Percentiles rank a stretch among this genome's conserved stretches.
These are phyloP conservation scores for Ploettnerulaceae sp. DNA, from an alignment of 2,329 filamentous ascomycete species.

Conservation along the genomic window DNA sequence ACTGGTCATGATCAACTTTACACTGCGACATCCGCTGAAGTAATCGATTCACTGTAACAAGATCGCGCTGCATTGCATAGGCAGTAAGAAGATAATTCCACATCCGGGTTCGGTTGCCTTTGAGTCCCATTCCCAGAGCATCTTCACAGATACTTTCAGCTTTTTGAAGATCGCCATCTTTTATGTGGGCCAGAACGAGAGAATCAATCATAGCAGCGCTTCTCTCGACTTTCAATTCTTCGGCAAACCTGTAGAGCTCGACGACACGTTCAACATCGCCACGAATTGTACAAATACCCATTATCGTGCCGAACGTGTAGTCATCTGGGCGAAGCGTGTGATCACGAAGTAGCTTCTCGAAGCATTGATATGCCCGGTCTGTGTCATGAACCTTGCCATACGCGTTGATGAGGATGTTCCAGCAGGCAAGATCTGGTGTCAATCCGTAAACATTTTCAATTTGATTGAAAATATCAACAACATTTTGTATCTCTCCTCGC, in stretches of 20 bases:
- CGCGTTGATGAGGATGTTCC: conserved; percentile 74
- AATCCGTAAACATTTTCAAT: conserved; percentile 53
- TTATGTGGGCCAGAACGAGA: conserved; percentile 64
- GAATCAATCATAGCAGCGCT: conserved; percentile 55
- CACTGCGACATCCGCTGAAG: conserved; percentile 51
- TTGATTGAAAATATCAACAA: conserved; percentile 57
- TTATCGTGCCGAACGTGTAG: conserved; percentile 66
- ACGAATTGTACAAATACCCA: conserved; percentile 63
- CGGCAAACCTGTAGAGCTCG: conserved; percentile 59
- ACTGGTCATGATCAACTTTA: conserved; percentile 46
- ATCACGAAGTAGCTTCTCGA: conserved; percentile 52
- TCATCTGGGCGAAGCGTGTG: conserved; percentile 49
- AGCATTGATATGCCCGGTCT: conserved; percentile 57
- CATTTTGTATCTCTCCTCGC: conserved; percentile 56
- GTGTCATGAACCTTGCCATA: conserved; percentile 63
- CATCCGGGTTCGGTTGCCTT: conserved; percentile 53
- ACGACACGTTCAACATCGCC: conserved; percentile 70
- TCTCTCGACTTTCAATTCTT: conserved; percentile 45
- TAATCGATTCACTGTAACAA: conserved; percentile 47
- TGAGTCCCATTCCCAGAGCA: conserved; percentile 46
- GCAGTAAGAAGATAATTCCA: conserved; percentile 76
- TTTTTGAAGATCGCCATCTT: conserved; percentile 47
- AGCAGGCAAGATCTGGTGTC: conserved; percentile 54
- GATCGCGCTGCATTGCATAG: conserved; percentile 59
- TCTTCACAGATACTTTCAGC: conserved; percentile 57